A percentile compares a stretch with the other conserved stretches of the same genome.
These are phyloP conservation scores for Neophaeococcomyces mojaviensis DNA, from an alignment of 2,329 filamentous ascomycete species.

Conservation along the genomic window DNA sequence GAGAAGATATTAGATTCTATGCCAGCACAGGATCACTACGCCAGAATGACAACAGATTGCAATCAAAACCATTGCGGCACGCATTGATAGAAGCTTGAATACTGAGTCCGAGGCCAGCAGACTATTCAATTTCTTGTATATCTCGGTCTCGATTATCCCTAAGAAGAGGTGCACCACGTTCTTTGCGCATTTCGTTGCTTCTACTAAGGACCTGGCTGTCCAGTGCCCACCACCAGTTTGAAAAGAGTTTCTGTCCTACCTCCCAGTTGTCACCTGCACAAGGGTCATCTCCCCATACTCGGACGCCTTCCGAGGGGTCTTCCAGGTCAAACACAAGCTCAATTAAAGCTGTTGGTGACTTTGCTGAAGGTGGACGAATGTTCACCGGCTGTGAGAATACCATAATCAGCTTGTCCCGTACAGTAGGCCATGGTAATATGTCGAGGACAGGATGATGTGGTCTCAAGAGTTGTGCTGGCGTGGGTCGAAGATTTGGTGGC, in stretches of 20 bases:
- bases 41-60: too few species aligned
- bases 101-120: too few species aligned
- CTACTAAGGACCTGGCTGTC: slow-evolving; percentile 46
- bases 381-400: slow-evolving; percentile 44
- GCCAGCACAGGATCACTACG: too few species aligned
- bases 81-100: too few species aligned
- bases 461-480: slow-evolving; percentile 40
- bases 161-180: slow-evolving; percentile 35
- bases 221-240: slow-evolving; percentile 56
- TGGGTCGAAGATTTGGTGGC: slow-evolving; percentile 45
- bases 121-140: slow-evolving; percentile 1
- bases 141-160: slow-evolving; percentile 6
- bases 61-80: too few species aligned
- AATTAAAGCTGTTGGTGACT: slow-evolving; percentile 41
- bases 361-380: slow-evolving; percentile 41
- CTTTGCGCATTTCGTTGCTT: slow-evolving; percentile 45
- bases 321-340: slow-evolving; percentile 53
- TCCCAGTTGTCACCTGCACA: slow-evolving; percentile 48
- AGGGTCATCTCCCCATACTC: slow-evolving; percentile 45
- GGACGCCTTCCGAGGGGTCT: slow-evolving; percentile 45
- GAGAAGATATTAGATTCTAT: too few species aligned
- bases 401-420: slow-evolving; percentile 47
- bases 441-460: slow-evolving; percentile 54
- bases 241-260: slow-evolving; percentile 51
- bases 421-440: slow-evolving; percentile 50